Conservation (phyloP, 352 stramenopile genomes). For the Salisapilia sapeloensis region DNA sequence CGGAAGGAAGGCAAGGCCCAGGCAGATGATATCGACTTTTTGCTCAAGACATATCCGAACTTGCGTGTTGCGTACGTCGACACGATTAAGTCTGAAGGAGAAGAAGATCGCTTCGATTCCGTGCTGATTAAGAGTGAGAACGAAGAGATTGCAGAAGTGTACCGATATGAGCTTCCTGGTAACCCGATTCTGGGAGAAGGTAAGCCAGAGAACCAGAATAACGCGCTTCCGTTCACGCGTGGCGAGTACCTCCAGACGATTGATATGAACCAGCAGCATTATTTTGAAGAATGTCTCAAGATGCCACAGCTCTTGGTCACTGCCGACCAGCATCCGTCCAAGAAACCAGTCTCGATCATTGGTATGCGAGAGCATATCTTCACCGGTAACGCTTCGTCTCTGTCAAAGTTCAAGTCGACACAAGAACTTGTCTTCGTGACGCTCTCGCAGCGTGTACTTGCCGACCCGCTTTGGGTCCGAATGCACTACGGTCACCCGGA, state of each 20-base stretch:
- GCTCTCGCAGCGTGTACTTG: slow-evolving; percentile 54
- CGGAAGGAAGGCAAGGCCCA: slow-evolving; percentile 42
- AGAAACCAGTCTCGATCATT: slow-evolving; percentile 62
- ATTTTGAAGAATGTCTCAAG: slow-evolving; percentile 16
- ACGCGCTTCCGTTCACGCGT: slow-evolving; percentile 12
- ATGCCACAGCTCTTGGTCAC: slow-evolving; percentile 38
- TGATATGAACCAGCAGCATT: slow-evolving; percentile 20
- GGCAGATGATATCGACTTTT: slow-evolving; percentile 56
- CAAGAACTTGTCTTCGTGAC: slow-evolving; percentile 71
- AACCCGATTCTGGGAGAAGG: slow-evolving; percentile 17
- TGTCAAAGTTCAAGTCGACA: slow-evolving; percentile 71
- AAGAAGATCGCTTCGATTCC: slow-evolving; percentile 27
- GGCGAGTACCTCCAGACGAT: slow-evolving; percentile 16
- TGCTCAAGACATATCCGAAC: slow-evolving; percentile 61
- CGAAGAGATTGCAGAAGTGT: slow-evolving; percentile 51
- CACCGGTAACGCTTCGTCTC: slow-evolving; percentile 52
- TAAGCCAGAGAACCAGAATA: slow-evolving; percentile 20
- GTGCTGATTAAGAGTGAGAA: slow-evolving; percentile 58
- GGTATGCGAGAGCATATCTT: slow-evolving; percentile 78
- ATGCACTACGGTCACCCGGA: slow-evolving; percentile 77
- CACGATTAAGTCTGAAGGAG: slow-evolving; percentile 16
- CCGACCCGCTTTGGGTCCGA: slow-evolving; percentile 50
- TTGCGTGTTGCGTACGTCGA: slow-evolving; percentile 70
- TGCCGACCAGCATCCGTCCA: slow-evolving; percentile 39
- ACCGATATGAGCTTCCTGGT: slow-evolving; percentile 41